Conservation (phyloP, 2,329 filamentous ascomycete species). For the Aureobasidium musti region DNA sequence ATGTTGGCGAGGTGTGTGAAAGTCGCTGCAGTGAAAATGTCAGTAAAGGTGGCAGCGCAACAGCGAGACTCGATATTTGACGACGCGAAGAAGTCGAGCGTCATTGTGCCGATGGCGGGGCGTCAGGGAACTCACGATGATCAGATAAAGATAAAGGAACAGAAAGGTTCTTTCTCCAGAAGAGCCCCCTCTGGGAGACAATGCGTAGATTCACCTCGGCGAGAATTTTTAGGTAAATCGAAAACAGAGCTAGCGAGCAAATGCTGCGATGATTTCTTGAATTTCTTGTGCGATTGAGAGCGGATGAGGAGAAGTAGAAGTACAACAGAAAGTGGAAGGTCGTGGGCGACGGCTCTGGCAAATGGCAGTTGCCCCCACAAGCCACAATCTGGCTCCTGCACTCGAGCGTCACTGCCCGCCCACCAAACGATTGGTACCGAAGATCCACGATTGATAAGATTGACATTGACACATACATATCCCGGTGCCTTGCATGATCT, state of each 20-base stretch:
- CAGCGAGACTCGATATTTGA: neutral
- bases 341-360: neutral
- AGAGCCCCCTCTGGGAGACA: constrained; percentile 1
- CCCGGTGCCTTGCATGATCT: neutral
- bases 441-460: constrained; percentile 31
- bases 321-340: constrained; percentile 5
- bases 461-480: neutral
- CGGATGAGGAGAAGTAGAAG: constrained; percentile 1
- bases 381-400: neutral
- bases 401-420: no score
- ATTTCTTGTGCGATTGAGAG: neutral
- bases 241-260: neutral
- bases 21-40: neutral
- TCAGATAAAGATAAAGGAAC: constrained; percentile 23
- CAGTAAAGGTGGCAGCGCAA: neutral
- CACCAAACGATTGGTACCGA: neutral
- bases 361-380: neutral
- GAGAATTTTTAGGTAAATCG: neutral
- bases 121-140: constrained; percentile 5
- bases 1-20: constrained; percentile 8
- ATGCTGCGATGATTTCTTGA: neutral
- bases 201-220: constrained; percentile 2
- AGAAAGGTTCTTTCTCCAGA: constrained; percentile 9
- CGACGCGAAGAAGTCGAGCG: constrained; percentile 5
- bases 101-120: constrained; percentile 19